These are phyloP conservation scores for Guillardia theta DNA, from an alignment of 78 protist species.

Conservation along the genomic window DNA sequence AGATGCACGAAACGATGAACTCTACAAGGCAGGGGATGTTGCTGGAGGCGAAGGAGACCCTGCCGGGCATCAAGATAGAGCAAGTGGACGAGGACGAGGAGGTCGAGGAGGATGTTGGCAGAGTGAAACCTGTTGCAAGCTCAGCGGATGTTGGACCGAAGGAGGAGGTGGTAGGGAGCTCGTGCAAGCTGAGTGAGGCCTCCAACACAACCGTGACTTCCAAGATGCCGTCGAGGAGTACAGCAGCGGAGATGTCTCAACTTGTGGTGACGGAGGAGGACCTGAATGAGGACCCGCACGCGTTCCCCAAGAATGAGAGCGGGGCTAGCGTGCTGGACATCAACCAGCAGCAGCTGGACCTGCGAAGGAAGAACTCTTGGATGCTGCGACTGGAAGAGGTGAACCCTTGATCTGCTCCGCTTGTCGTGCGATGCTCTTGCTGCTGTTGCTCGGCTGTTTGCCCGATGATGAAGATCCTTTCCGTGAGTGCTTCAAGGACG, in stretches of 20 bases:
- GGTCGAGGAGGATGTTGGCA: background rate
- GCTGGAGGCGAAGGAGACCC: background rate
- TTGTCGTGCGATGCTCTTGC: background rate
- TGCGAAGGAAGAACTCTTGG: slow-evolving; percentile 57
- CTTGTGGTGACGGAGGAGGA: background rate
- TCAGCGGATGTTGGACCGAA: too few relatives aligned
- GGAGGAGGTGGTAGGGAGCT: too few relatives aligned
- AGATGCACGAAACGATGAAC: background rate
- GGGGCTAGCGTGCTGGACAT: background rate
- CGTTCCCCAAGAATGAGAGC: background rate
- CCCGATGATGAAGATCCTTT: background rate
- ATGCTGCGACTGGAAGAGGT: background rate
- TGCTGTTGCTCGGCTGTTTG: background rate
- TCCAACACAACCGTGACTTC: background rate
- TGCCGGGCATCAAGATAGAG: background rate
- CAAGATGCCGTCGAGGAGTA: too few relatives aligned
- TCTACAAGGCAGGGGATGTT: too few relatives aligned
- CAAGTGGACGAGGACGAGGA: background rate
- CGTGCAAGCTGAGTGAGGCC: background rate
- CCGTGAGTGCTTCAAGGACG: background rate
- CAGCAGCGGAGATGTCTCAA: background rate
- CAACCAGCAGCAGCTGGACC: slow-evolving; percentile 65
- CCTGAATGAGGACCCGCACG: background rate
- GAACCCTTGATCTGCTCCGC: background rate
- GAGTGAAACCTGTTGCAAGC: too few relatives aligned